A percentile compares a stretch with the other conserved stretches of the same genome.
These are phyloP conservation scores for Teratosphaeria gauchensis DNA, from an alignment of 2,329 filamentous ascomycete species.

Conservation along the genomic window DNA sequence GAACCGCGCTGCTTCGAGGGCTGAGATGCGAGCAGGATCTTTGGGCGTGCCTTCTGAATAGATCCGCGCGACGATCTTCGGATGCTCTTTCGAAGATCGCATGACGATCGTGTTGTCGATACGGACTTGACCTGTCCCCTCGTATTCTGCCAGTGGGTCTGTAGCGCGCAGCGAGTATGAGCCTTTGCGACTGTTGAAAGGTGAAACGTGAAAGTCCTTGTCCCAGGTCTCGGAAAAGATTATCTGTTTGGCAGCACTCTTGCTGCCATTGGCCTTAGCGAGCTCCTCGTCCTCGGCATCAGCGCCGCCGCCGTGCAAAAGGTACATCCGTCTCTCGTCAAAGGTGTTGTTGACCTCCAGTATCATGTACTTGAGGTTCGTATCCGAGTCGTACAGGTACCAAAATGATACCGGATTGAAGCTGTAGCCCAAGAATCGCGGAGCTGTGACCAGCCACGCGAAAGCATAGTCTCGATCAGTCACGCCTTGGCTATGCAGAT, in stretches of 20 bases:
- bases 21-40: slow-evolving; percentile 41
- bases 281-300: neutral
- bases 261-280: neutral
- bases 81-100: slow-evolving; percentile 48
- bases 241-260: neutral
- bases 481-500: slow-evolving; percentile 48
- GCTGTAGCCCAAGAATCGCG: slow-evolving; percentile 57
- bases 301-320: slow-evolving; percentile 38
- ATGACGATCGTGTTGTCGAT: slow-evolving; percentile 55
- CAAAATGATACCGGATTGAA: slow-evolving; percentile 73
- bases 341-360: slow-evolving; percentile 72
- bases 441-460: slow-evolving; percentile 62
- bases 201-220: slow-evolving; percentile 70
- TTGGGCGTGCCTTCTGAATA: slow-evolving; percentile 43
- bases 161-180: slow-evolving; percentile 38
- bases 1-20: slow-evolving; percentile 18
- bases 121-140: slow-evolving; percentile 16
- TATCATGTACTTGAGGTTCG: slow-evolving; percentile 53
- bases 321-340: slow-evolving; percentile 59
- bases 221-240: slow-evolving; percentile 46
- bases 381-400: slow-evolving; percentile 58
- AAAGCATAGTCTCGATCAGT: slow-evolving; percentile 52
- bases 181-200: slow-evolving; percentile 53
- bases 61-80: slow-evolving; percentile 54
- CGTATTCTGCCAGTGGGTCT: slow-evolving; percentile 32